A percentile compares a stretch with the other conserved stretches of the same genome.
Evolutionary conservation across 2,329 filamentous ascomycete genomes (phyloP).

Genomic region (Orbilia oligospora): DNA sequence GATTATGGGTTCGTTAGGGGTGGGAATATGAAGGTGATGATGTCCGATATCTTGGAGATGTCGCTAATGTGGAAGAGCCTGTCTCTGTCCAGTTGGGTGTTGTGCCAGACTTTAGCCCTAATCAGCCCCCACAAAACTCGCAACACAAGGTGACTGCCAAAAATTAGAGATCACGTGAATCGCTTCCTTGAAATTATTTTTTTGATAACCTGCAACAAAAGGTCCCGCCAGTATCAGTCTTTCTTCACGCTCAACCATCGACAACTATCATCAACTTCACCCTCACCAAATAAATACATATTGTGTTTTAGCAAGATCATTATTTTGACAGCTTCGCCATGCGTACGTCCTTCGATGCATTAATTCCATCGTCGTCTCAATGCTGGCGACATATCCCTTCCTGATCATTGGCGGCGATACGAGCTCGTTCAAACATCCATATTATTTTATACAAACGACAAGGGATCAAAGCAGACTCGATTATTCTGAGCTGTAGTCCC

Average conservation of each 20-base stretch:
- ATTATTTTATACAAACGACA: slow-evolving; percentile 27
- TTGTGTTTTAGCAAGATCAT: slow-evolving; percentile 53
- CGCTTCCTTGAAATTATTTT: slow-evolving; percentile 26
- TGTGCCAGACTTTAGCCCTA: slow-evolving; percentile 52
- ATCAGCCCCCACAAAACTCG: slow-evolving; percentile 46
- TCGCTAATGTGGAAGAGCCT: slow-evolving; percentile 29
- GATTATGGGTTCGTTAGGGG: slow-evolving; percentile 29
- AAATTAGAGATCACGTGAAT: slow-evolving; percentile 53
- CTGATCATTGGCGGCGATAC: slow-evolving; percentile 29
- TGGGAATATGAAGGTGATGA: slow-evolving; percentile 31
- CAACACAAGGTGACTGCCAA: slow-evolving; percentile 51
- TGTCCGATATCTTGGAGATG: slow-evolving; percentile 22
- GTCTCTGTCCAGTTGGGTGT: slow-evolving; percentile 40
- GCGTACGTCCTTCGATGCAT: slow-evolving; percentile 62
- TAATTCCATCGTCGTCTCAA: slow-evolving; percentile 59
- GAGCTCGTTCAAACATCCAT: slow-evolving; percentile 27
- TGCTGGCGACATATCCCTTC: slow-evolving; percentile 45
- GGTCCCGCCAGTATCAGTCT: background rate
- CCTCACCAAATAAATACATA: slow-evolving; percentile 26
- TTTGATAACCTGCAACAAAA: background rate
- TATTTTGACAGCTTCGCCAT: slow-evolving; percentile 61
- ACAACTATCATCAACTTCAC: slow-evolving; percentile 44
- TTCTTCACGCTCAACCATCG: slow-evolving; percentile 17
- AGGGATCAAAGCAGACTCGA: slow-evolving; percentile 54
- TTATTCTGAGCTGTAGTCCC: slow-evolving; percentile 39